A percentile compares a stretch with the other conserved stretches of the same genome.
Evolutionary conservation across 805 yeast genomes (phyloP).

Genomic region (Saccharomycopsis fibuligera): DNA sequence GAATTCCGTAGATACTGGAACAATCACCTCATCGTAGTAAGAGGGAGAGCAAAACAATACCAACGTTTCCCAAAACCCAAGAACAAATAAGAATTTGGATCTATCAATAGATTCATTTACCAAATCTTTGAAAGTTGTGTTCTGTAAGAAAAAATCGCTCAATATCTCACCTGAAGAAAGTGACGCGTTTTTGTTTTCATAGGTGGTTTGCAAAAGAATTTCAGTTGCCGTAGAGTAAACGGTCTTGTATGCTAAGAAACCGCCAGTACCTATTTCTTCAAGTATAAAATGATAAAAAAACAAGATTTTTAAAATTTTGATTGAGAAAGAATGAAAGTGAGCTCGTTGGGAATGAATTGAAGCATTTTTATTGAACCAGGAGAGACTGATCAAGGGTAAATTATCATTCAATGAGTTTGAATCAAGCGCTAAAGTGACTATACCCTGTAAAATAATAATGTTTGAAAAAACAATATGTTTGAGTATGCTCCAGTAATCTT

Average conservation of each 20-base stretch:
- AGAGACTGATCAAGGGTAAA: neutral
- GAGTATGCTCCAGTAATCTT: slow-evolving; percentile 6
- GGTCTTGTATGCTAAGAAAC: slow-evolving; percentile 23
- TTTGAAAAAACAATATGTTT: slow-evolving; percentile 19
- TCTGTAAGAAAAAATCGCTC: slow-evolving; percentile 15
- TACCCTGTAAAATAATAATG: slow-evolving; percentile 23
- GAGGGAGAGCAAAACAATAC: slow-evolving; percentile 7
- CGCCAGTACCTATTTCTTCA: slow-evolving; percentile 24
- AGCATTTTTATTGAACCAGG: neutral
- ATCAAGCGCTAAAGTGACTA: slow-evolving; percentile 4
- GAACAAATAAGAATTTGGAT: slow-evolving; percentile 14
- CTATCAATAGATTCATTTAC: slow-evolving; percentile 4
- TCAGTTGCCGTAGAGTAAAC: slow-evolving; percentile 5
- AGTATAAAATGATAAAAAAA: slow-evolving; percentile 25
- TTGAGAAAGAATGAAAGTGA: neutral
- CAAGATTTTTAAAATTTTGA: slow-evolving; percentile 21
- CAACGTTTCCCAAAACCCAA: slow-evolving; percentile 17
- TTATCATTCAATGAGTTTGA: neutral
- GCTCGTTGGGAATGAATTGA: neutral
- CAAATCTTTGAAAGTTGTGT: slow-evolving; percentile 6
- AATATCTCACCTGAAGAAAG: slow-evolving; percentile 2
- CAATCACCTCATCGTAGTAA: slow-evolving; percentile 13
- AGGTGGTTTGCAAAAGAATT: neutral
- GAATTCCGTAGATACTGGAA: slow-evolving; percentile 11
- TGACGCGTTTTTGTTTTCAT: neutral